Evolutionary conservation across 768 basidiomycete species (phyloP).

Genomic region (Leccinum pellstonianum): DNA sequence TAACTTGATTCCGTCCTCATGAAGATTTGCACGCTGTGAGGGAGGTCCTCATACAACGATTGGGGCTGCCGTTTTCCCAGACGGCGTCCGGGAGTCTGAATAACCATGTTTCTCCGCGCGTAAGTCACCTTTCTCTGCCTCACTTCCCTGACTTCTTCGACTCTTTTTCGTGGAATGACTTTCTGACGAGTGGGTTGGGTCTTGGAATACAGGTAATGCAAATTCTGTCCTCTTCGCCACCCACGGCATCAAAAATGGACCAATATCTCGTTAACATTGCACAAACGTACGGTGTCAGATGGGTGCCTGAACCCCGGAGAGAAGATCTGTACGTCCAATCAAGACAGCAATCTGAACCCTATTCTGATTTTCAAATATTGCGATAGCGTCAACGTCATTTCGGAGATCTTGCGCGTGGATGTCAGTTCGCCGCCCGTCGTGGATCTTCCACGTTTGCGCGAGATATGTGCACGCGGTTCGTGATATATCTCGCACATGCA

Average conservation of each 20-base stretch:
- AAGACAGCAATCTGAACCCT: neutral
- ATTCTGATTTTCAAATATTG: conserved; percentile 1
- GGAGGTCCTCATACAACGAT: conserved; percentile 51
- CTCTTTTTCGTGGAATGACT: neutral
- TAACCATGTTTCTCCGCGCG: conserved; percentile 53
- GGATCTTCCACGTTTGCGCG: conserved; percentile 54
- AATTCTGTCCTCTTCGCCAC: conserved; percentile 50
- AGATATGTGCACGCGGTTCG: conserved; percentile 62
- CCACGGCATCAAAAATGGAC: conserved; percentile 58
- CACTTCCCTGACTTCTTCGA: neutral
- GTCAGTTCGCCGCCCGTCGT: conserved; percentile 46
- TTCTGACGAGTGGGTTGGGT: neutral
- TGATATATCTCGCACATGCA: neutral
- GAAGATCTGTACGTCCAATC: conserved; percentile 54
- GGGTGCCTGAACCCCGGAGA: conserved; percentile 60
- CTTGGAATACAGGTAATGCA: conserved; percentile 43
- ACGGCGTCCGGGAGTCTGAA: conserved; percentile 52
- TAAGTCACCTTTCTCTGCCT: conserved; percentile 22
- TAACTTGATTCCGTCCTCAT: neutral
- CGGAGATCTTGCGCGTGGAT: conserved; percentile 54
- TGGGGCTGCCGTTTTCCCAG: conserved; percentile 57
- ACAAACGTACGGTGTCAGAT: conserved; percentile 50
- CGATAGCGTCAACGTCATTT: conserved; percentile 51
- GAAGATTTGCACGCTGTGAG: conserved; percentile 59
- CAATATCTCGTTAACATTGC: conserved; percentile 55